Conservation (phyloP, 169 alveolate species). For the Perkinsus chesapeaki region DNA sequence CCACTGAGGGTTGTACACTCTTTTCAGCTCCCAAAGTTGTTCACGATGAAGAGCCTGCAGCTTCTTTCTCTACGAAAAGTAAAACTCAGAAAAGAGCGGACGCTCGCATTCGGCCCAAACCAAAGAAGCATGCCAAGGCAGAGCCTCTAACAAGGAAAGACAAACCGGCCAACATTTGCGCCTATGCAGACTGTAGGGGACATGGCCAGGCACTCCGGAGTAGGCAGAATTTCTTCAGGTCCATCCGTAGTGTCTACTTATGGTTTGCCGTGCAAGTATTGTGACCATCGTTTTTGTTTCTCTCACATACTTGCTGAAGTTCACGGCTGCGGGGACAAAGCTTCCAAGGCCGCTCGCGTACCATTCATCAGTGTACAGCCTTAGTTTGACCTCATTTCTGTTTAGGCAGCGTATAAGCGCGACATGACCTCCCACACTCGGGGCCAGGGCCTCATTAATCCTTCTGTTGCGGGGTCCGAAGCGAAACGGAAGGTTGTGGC, state of each 20-base stretch:
- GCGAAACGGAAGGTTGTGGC: neutral
- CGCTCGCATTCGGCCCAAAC: neutral
- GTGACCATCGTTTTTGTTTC: constrained; percentile 13
- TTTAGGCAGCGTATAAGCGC: neutral
- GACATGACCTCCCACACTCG: neutral
- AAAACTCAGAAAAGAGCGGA: neutral
- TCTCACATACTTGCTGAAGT: constrained; percentile 24
- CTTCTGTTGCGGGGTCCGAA: neutral
- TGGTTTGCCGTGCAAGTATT: constrained; percentile 11
- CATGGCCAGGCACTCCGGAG: neutral
- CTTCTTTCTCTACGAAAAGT: neutral
- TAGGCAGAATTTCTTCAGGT: neutral
- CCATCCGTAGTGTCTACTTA: neutral
- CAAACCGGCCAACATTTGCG: neutral
- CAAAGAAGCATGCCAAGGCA: neutral
- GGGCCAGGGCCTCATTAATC: neutral
- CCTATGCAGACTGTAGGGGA: neutral
- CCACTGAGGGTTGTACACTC: neutral
- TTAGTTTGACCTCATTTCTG: neutral
- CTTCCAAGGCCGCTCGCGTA: neutral
- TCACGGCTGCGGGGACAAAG: constrained; percentile 20
- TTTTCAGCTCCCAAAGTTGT: neutral
- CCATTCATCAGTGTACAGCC: neutral
- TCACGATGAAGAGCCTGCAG: neutral
- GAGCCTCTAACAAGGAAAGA: neutral